phyloP scores from a whole-genome alignment of 441 rosid genomes.

The Pelargonium citronellum region DNA sequence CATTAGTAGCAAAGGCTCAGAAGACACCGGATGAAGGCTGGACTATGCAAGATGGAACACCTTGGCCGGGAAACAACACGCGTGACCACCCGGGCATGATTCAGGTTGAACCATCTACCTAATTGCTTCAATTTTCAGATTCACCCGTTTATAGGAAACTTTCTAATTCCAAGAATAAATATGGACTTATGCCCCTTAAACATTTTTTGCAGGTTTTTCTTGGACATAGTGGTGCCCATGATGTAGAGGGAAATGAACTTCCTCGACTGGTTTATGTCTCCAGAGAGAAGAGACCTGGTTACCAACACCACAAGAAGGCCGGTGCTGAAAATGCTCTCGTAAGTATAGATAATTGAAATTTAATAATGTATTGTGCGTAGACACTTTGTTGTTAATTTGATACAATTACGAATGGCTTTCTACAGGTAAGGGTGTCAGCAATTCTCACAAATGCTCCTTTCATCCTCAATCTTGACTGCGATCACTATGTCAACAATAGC shows the following conservation, averaged over 20 bases:
- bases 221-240: conserved; percentile 74
- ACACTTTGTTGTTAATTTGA: neutral
- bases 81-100: conserved; percentile 99
- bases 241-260: conserved; percentile 74
- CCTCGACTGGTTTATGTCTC: conserved; percentile 87
- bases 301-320: conserved; percentile 93
- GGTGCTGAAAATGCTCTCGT: conserved; percentile 97
- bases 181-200: neutral
- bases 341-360: conserved; percentile 14
- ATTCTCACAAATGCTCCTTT: conserved; percentile 83
- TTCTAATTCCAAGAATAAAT: neutral
- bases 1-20: conserved; percentile 72
- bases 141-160: neutral
- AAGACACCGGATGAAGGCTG: conserved; percentile 99
- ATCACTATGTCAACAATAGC: conserved; percentile 88
- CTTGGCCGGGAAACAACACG: conserved; percentile 90
- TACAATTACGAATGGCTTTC: conserved; percentile 15
- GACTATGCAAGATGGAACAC: conserved; percentile 99
- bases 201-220: conserved; percentile 60
- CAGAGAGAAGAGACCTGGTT: conserved; percentile 95
- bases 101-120: conserved; percentile 49
- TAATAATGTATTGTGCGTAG: neutral
- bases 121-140: neutral
- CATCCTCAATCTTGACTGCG: conserved; percentile 85
- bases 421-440: conserved; percentile 74